Percentiles rank a stretch among this genome's conserved stretches.
Conservation (phyloP, 208 protist genomes). For the Vickermania spadyakhi region DNA sequence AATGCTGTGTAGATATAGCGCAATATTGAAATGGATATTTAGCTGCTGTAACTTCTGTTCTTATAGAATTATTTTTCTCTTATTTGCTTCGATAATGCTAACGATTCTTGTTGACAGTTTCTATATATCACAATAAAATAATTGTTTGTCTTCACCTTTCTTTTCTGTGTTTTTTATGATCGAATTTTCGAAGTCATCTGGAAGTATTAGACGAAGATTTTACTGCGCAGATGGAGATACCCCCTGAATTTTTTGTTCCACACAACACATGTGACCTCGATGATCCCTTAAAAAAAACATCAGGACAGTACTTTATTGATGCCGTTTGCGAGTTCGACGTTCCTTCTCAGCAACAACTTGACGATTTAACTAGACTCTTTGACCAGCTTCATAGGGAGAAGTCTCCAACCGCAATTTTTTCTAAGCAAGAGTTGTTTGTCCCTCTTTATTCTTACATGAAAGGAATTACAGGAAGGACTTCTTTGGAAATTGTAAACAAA, state of each 20-base stretch:
- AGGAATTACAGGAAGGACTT: neutral
- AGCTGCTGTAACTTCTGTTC: too few relatives aligned
- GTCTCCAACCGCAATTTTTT: constrained; percentile 7
- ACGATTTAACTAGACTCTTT: constrained; percentile 5
- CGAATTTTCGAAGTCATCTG: too few relatives aligned
- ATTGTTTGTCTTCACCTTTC: too few relatives aligned
- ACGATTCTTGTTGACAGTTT: too few relatives aligned
- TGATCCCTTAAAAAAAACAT: neutral
- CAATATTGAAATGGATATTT: too few relatives aligned
- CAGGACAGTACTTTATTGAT: constrained; percentile 3
- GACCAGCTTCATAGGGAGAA: constrained; percentile 3
- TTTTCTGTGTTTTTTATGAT: too few relatives aligned
- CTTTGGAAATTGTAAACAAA: constrained; percentile 23
- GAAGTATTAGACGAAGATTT: too few relatives aligned
- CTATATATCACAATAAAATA: too few relatives aligned
- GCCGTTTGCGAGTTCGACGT: constrained; percentile 5
- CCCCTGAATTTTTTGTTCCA: constrained; percentile 2
- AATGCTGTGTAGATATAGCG: too few relatives aligned
- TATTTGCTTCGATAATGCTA: too few relatives aligned
- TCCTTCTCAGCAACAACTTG: constrained; percentile 3
- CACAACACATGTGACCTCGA: neutral
- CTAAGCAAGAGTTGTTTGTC: constrained; percentile 5
- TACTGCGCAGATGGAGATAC: neutral
- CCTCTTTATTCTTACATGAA: constrained; percentile 5
- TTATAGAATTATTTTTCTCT: too few relatives aligned